Evolutionary conservation across 2,329 filamentous ascomycete species (phyloP), one percentile per base, ranked within the genome.

Genomic region (Aspergillaceae sp.): DNA sequence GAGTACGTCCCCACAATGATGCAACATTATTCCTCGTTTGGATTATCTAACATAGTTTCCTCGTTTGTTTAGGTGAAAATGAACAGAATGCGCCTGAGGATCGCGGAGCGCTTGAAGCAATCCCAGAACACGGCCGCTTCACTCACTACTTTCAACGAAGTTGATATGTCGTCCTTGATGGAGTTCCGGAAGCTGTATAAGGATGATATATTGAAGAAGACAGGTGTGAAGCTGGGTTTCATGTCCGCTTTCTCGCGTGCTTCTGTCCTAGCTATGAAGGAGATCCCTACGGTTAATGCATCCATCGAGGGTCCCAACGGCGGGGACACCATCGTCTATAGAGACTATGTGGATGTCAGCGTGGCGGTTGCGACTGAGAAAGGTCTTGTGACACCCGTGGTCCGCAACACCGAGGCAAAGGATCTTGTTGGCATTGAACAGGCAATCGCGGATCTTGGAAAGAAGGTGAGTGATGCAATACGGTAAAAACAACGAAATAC

Each of bases 71-170:
- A 92, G 87, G 88, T 97, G 62, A 98, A 98, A 79, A 98, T 98
- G 92, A 97, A 97, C 77, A 88, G 92, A 55, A 98, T 98, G 92
- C 89, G 92, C 55, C 81, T 97, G 51, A 84, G 92, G 51, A 98
- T 97, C 58, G 88, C 92, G 43, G 92, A 98, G 75, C 89, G 92
- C 58, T 80, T 98, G 55, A 98, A 98, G 81, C 92, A 98, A 69
- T 97, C 92, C 19, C 92, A 98, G 68, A 98, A 98, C 74, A 97
- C 92, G 1, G 91, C 92, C 43, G 92, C 92, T 40, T 95, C 92
- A 3, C 77, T 98, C 44, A 97, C 92, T 41, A 98, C 92, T 28
- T 98, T 98, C 79, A 96, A 98, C 70, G 91, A 97, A 71, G 92
- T 98, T 51, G 92, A 98, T 69, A 98, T 98, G 92, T 94, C 91